These are phyloP conservation scores for Phytophthora ohioensis DNA, from an alignment of 352 stramenopile species.

Conservation along the genomic window DNA sequence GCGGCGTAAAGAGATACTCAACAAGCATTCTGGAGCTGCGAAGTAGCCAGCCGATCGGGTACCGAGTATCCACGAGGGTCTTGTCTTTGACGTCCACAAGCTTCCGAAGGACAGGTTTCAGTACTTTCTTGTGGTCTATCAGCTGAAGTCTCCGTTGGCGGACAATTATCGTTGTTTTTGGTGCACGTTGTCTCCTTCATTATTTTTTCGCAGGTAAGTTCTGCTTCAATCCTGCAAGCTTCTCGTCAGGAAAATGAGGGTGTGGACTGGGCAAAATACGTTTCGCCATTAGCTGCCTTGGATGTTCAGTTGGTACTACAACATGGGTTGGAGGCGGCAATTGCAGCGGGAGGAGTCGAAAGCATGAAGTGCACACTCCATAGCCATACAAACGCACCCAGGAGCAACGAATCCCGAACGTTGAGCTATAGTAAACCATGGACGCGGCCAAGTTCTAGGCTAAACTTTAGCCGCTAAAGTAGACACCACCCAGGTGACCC, in stretches of 20 bases:
- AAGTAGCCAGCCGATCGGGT: background rate
- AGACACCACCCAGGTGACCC: too few relatives aligned
- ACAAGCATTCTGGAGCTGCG: background rate
- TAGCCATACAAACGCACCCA: too few relatives aligned
- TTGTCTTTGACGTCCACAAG: slow-evolving; percentile 53
- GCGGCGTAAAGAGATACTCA: slow-evolving; percentile 33
- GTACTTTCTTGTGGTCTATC: slow-evolving; percentile 54
- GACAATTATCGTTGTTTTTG: slow-evolving; percentile 41
- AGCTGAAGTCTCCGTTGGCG: slow-evolving; percentile 52
- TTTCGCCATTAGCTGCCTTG: slow-evolving; percentile 50
- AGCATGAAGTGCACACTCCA: too few relatives aligned
- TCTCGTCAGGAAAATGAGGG: slow-evolving; percentile 51
- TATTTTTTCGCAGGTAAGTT: too few relatives aligned
- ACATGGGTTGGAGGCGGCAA: too few relatives aligned
- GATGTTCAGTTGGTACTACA: background rate
- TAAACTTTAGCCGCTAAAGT: too few relatives aligned
- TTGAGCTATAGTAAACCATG: too few relatives aligned
- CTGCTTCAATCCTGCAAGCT: slow-evolving; percentile 18
- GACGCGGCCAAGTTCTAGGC: too few relatives aligned
- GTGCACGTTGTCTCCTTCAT: slow-evolving; percentile 46
- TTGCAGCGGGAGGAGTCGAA: too few relatives aligned
- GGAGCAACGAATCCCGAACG: too few relatives aligned
- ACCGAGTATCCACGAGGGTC: slow-evolving; percentile 46
- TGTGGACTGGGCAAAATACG: slow-evolving; percentile 54
- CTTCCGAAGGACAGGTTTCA: slow-evolving; percentile 48